phyloP scores from a whole-genome alignment of 2,329 filamentous ascomycete species.

The Leptographium galeiforme region DNA sequence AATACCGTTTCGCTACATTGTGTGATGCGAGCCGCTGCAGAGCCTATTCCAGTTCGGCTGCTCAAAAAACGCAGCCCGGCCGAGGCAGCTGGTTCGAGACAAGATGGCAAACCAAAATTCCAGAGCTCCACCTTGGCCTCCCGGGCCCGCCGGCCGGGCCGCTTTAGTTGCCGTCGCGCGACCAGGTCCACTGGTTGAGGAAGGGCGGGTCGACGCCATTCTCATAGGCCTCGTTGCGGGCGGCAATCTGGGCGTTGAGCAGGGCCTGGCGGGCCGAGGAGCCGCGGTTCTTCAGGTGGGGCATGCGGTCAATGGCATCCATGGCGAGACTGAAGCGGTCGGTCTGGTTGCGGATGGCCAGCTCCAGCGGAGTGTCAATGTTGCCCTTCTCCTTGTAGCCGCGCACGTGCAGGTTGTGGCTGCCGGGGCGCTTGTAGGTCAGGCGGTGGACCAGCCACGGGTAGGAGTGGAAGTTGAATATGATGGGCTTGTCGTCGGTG shows the following conservation, averaged over 20 bases:
- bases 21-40: too few relatives aligned
- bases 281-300: slow-evolving; percentile 48
- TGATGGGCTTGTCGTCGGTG: slow-evolving; percentile 56
- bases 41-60: too few relatives aligned
- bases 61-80: too few relatives aligned
- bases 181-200: slow-evolving; percentile 55
- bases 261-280: slow-evolving; percentile 49
- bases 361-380: slow-evolving; percentile 67
- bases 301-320: slow-evolving; percentile 58
- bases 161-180: slow-evolving; percentile 19
- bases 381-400: slow-evolving; percentile 77
- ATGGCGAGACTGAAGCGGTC: slow-evolving; percentile 68
- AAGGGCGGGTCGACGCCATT: slow-evolving; percentile 55
- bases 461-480: slow-evolving; percentile 80
- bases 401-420: slow-evolving; percentile 55
- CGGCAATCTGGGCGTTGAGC: slow-evolving; percentile 49
- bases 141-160: neutral
- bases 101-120: too few relatives aligned
- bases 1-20: too few relatives aligned
- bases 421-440: slow-evolving; percentile 61
- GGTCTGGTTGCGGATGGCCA: slow-evolving; percentile 65
- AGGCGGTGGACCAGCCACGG: slow-evolving; percentile 68
- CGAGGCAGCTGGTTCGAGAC: too few relatives aligned
- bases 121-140: too few relatives aligned
- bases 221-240: slow-evolving; percentile 53